Evolutionary conservation across 2,329 filamentous ascomycete species (phyloP).

Genomic region (Coniosporium tulheliwenetii): DNA sequence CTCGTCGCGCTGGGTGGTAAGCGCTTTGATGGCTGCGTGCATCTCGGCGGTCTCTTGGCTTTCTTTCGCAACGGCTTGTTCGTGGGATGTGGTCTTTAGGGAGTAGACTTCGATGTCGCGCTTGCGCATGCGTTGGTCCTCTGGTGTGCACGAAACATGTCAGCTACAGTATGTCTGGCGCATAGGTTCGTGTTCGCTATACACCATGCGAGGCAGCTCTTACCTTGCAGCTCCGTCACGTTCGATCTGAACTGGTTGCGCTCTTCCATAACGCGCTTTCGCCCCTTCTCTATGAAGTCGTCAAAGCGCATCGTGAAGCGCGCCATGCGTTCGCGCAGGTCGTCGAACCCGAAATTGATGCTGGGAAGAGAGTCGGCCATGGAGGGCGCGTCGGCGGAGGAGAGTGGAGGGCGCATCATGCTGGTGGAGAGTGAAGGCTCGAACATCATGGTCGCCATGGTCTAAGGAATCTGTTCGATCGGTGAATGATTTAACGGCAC

Average conservation of each 20-base stretch:
- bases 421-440: slow-evolving; percentile 55
- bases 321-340: slow-evolving; percentile 86
- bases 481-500: neutral
- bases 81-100: slow-evolving; percentile 53
- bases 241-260: slow-evolving; percentile 88
- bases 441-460: slow-evolving; percentile 39
- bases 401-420: slow-evolving; percentile 40
- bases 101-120: slow-evolving; percentile 73
- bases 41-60: slow-evolving; percentile 54
- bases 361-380: slow-evolving; percentile 68
- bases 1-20: slow-evolving; percentile 39
- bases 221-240: slow-evolving; percentile 80
- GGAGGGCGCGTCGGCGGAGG: slow-evolving; percentile 41
- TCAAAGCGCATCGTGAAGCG: slow-evolving; percentile 87
- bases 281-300: slow-evolving; percentile 79
- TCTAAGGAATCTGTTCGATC: neutral
- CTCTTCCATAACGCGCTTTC: slow-evolving; percentile 81
- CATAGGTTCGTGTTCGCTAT: neutral
- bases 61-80: slow-evolving; percentile 63
- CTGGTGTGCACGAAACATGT: slow-evolving; percentile 27
- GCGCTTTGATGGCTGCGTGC: slow-evolving; percentile 40
- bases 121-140: slow-evolving; percentile 82
- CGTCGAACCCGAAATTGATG: slow-evolving; percentile 92
- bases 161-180: neutral
- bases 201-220: slow-evolving; percentile 6